These are phyloP conservation scores for Trametes pubescens DNA, from an alignment of 1,284 basidiomycete genomes.

Conservation along the genomic window DNA sequence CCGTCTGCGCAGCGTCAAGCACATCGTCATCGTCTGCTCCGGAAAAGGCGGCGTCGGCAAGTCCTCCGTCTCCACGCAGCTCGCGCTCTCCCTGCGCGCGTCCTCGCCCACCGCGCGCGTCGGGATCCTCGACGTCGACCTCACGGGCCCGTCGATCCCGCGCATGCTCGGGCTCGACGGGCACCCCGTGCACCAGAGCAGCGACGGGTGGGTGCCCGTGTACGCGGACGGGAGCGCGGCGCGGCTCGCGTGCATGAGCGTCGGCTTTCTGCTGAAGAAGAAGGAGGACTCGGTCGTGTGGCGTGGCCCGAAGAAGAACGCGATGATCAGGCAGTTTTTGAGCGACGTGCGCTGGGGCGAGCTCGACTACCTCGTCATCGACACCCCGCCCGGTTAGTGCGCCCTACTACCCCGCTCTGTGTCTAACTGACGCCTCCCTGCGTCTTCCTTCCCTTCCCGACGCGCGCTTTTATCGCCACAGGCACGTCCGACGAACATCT, in stretches of 20 bases:
- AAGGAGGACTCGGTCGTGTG: conserved; percentile 96
- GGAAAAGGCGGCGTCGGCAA: conserved; percentile 99
- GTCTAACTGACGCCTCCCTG: conserved; percentile 4
- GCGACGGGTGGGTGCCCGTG: conserved; percentile 98
- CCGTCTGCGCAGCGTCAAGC: conserved; percentile 78
- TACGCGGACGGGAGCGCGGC: conserved; percentile 82
- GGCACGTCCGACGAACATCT: conserved; percentile 99
- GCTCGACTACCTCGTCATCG: conserved; percentile 95
- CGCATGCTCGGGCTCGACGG: conserved; percentile 96
- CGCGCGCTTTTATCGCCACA: conserved; percentile 43
- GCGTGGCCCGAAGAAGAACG: conserved; percentile 99
- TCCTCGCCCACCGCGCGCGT: conserved; percentile 74
- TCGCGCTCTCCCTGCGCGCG: conserved; percentile 87
- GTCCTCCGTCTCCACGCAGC: conserved; percentile 93
- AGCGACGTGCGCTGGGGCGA: conserved; percentile 97
- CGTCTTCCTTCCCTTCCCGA: conserved; percentile 4
- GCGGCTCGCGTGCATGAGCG: conserved; percentile 93
- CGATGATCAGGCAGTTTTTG: conserved; percentile 98
- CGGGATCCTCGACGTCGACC: conserved; percentile 94
- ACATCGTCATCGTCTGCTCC: conserved; percentile 93
- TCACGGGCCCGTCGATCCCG: conserved; percentile 97
- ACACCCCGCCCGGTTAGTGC: conserved; percentile 92
- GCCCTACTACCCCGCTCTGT: neutral
- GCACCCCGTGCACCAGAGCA: conserved; percentile 89
- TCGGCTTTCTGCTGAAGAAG: conserved; percentile 92